Percentiles rank a stretch among this genome's conserved stretches.
Evolutionary conservation across 1,284 basidiomycete species (phyloP).

Genomic region (Heterobasidion irregulare): DNA sequence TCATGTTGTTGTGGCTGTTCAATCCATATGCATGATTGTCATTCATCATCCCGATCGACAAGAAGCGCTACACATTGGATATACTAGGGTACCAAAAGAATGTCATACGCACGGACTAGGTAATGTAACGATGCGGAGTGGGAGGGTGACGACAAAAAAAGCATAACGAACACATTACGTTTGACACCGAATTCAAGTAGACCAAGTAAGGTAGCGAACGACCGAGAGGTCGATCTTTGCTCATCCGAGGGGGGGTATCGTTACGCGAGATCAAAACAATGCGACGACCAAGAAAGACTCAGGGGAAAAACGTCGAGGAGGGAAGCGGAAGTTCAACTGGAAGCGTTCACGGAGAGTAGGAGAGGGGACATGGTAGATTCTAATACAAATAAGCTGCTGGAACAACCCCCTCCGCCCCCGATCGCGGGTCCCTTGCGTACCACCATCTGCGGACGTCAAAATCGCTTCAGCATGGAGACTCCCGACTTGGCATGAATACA

Average conservation of each 20-base stretch:
- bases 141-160: not conserved
- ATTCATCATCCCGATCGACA: not conserved
- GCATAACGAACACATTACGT: not conserved
- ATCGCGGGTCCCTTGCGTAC: constrained; percentile 76
- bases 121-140: not conserved
- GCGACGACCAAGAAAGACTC: not conserved
- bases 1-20: not conserved
- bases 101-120: not conserved
- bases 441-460: constrained; percentile 62
- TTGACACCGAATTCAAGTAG: not conserved
- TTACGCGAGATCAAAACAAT: not conserved
- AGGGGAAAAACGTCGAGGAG: constrained; percentile 3
- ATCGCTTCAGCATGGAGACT: constrained; percentile 1
- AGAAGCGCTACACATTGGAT: not conserved
- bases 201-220: not conserved
- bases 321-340: not conserved
- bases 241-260: not conserved
- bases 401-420: constrained; percentile 79
- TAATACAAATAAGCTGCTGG: constrained; percentile 84
- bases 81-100: not conserved
- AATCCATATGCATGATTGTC: constrained; percentile 1
- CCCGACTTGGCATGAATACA: constrained; percentile 1
- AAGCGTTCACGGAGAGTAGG: not conserved
- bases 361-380: constrained; percentile 9
- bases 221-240: not conserved